These are phyloP conservation scores for Tricholoma sp. DNA, from an alignment of 768 basidiomycete species.

Conservation along the genomic window DNA sequence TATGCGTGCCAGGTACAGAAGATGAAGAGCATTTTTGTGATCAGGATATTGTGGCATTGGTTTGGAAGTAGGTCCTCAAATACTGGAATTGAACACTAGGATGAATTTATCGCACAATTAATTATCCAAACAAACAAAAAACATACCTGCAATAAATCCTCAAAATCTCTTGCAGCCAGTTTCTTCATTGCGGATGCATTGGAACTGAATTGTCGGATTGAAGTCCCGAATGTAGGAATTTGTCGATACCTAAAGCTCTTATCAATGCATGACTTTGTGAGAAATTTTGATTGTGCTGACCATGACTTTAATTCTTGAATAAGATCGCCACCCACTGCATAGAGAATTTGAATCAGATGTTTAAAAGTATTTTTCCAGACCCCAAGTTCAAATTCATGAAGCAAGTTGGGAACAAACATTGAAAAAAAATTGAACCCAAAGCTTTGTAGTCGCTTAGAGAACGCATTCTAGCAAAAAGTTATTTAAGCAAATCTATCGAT, in stretches of 20 bases:
- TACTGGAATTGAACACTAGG: neutral
- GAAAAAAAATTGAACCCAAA: slow-evolving; percentile 20
- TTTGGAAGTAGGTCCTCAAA: slow-evolving; percentile 5
- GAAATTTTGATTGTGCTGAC: slow-evolving; percentile 8
- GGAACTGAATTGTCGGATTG: slow-evolving; percentile 17
- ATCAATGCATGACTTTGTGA: neutral
- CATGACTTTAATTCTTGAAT: slow-evolving; percentile 18
- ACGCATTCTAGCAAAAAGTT: slow-evolving; percentile 26
- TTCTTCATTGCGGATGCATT: slow-evolving; percentile 18
- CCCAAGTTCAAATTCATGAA: slow-evolving; percentile 33
- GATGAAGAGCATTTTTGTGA: slow-evolving; percentile 5
- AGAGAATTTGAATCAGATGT: slow-evolving; percentile 30
- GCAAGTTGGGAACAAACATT: slow-evolving; percentile 27
- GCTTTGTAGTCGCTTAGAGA: slow-evolving; percentile 16
- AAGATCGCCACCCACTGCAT: slow-evolving; percentile 11
- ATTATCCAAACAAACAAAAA: neutral
- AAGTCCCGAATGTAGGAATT: slow-evolving; percentile 26
- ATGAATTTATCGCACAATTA: neutral
- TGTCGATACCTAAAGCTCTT: slow-evolving; percentile 19
- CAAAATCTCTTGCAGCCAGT: slow-evolving; percentile 21
- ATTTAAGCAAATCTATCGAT: neutral
- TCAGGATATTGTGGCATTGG: slow-evolving; percentile 1
- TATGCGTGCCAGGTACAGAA: slow-evolving; percentile 6
- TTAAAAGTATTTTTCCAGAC: slow-evolving; percentile 31
- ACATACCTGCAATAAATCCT: slow-evolving; percentile 24